Evolutionary conservation across 2,329 filamentous ascomycete species (phyloP).

Genomic region (Aureobasidium sp.): DNA sequence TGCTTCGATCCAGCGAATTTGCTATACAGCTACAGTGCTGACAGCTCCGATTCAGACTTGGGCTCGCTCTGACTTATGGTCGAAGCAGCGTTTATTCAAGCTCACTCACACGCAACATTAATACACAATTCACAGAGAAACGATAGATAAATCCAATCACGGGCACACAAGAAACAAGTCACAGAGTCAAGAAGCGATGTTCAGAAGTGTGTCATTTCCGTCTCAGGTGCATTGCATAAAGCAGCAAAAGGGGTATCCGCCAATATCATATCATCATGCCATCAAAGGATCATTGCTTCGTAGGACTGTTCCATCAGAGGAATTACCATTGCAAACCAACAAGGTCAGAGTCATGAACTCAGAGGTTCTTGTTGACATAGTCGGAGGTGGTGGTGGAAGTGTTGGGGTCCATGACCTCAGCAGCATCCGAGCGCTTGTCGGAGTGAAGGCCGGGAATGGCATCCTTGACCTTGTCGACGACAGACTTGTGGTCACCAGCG

Average conservation of each 20-base stretch:
- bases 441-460: conserved; percentile 7
- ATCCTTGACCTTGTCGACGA: conserved; percentile 10
- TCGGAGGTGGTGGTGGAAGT: conserved; percentile 2
- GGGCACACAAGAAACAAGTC: neutral
- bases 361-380: conserved; percentile 8
- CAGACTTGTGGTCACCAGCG: neutral
- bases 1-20: too few relatives aligned
- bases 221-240: conserved; percentile 2
- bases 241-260: conserved; percentile 8
- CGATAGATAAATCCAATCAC: neutral
- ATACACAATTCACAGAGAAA: neutral
- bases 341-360: neutral
- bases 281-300: neutral
- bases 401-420: conserved; percentile 5
- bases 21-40: too few relatives aligned
- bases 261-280: conserved; percentile 2
- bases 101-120: too few relatives aligned
- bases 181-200: neutral
- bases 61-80: too few relatives aligned
- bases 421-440: conserved; percentile 5
- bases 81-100: too few relatives aligned
- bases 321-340: neutral
- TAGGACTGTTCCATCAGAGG: neutral
- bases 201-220: neutral
- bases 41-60: too few relatives aligned